Evolutionary conservation across 495 filamentous ascomycete genomes (phyloP), one percentile per base, ranked within the genome.

Genomic region (Penicillium verhagenii): DNA sequence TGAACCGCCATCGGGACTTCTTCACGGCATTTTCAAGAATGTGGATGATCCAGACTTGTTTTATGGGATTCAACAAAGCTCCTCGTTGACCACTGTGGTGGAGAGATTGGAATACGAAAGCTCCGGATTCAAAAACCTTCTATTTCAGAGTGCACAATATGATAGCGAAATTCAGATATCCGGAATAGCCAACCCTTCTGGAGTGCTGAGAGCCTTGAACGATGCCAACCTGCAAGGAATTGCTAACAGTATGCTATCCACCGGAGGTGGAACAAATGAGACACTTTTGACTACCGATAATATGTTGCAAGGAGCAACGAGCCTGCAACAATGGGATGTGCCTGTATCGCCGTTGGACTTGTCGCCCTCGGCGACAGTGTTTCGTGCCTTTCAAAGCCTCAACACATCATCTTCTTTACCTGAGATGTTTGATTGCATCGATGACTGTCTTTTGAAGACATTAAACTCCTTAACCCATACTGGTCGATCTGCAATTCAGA

Each of bases 31-130:
- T 2, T 98, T 91, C 66, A 86, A 87, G 68, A 89, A 90, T 53
- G 87, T 97, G 33, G 92, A 96, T 68, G 94, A 98, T 66, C 92
- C 92, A 13, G 94, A 98, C 65, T 84, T 92, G 16, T 97, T 92
- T 67, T 97, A 98, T 62, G 94, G 94, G n/a, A 85, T 97, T 19
- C 81, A 87, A 44, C 89, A 95, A 66, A 81, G 79, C 20, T 81
- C 90, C 10, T 89, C 83, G 43, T 72, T 98, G 37, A 75, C 79
- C 14, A 87, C 87, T 0, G 86, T 97, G 7, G 78, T 96, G 58
- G 83, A 88, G 23, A 84, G 86, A 24, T 79, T 97, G n/a, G 92
- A 96, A 59, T 93, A 96, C 63, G 95, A 98, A 72, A 81, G 84
- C 40, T 86, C 94, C 57, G 92, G 92, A 0, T 78, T 86, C 57